phyloP scores from a whole-genome alignment of 192 early-diverging fungal species.

The Podila verticillata region DNA sequence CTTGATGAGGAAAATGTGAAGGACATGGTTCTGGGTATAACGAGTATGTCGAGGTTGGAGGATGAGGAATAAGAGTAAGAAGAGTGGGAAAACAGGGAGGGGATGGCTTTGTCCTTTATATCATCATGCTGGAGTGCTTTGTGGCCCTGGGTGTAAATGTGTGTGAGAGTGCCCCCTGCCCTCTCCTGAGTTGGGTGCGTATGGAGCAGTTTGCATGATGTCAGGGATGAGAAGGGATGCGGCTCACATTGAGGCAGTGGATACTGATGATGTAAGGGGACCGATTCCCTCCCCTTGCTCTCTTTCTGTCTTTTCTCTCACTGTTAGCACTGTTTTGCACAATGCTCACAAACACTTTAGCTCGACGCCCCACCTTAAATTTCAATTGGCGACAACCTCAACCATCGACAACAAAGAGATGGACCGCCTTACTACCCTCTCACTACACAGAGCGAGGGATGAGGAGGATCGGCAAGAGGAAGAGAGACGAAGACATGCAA shows the following conservation, averaged over 20 bases:
- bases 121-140: not conserved
- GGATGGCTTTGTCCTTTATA: not conserved
- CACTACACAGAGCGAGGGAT: too few relatives aligned
- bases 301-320: not conserved
- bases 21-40: too few relatives aligned
- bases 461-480: too few relatives aligned
- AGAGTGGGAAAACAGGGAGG: not conserved
- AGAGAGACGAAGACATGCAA: too few relatives aligned
- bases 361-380: not conserved
- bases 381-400: too few relatives aligned
- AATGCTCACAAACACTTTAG: slow-evolving; percentile 5
- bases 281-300: not conserved
- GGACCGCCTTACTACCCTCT: not conserved
- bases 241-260: too few relatives aligned
- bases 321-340: not conserved
- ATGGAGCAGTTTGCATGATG: too few relatives aligned
- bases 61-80: not conserved
- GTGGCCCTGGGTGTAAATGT: too few relatives aligned
- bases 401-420: not conserved
- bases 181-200: too few relatives aligned
- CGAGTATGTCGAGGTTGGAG: not conserved
- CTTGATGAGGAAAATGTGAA: slow-evolving; percentile 1
- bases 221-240: too few relatives aligned
- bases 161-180: too few relatives aligned
- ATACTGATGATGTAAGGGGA: too few relatives aligned